Evolutionary conservation across 2,329 filamentous ascomycete species (phyloP).

Genomic region (Fusarium beomiforme): DNA sequence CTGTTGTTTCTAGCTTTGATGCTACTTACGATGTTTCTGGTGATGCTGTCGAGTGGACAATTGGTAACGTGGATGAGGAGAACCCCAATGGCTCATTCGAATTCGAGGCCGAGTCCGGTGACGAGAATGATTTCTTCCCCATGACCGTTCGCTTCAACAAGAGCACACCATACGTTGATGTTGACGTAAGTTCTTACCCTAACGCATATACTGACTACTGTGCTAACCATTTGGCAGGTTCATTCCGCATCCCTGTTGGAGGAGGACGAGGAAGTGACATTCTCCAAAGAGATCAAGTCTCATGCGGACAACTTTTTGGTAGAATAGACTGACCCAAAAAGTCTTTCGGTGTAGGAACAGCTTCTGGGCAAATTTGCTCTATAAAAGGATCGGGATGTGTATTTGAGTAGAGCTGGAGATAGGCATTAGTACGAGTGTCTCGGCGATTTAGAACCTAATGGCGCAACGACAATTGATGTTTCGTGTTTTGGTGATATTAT

Average conservation of each 20-base stretch:
- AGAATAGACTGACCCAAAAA: slow-evolving; percentile 62
- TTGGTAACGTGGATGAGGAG: slow-evolving; percentile 84
- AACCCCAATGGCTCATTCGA: slow-evolving; percentile 91
- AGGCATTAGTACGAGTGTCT: slow-evolving; percentile 40
- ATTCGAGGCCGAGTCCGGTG: slow-evolving; percentile 88
- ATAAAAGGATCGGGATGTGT: slow-evolving; percentile 40
- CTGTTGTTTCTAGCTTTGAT: slow-evolving; percentile 91
- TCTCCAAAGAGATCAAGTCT: slow-evolving; percentile 84
- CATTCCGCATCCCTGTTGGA: slow-evolving; percentile 76
- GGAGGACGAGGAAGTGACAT: slow-evolving; percentile 81
- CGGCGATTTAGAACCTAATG: slow-evolving; percentile 44
- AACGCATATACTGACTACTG: no score
- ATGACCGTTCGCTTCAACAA: slow-evolving; percentile 94
- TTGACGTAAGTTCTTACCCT: slow-evolving; percentile 76
- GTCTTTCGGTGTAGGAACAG: slow-evolving; percentile 30
- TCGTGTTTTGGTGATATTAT: slow-evolving; percentile 21
- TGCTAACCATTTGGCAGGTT: slow-evolving; percentile 57
- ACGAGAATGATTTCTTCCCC: slow-evolving; percentile 97
- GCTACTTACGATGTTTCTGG: slow-evolving; percentile 93
- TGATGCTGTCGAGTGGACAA: slow-evolving; percentile 92
- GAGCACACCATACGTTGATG: slow-evolving; percentile 85
- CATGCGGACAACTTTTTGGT: slow-evolving; percentile 80
- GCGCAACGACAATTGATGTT: slow-evolving; percentile 44
- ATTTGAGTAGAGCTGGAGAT: slow-evolving; percentile 30
- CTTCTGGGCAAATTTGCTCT: slow-evolving; percentile 27